Evolutionary conservation across 2,329 filamentous ascomycete genomes (phyloP), one percentile per base, ranked within the genome.

Genomic region (Cladosporium sp.): DNA sequence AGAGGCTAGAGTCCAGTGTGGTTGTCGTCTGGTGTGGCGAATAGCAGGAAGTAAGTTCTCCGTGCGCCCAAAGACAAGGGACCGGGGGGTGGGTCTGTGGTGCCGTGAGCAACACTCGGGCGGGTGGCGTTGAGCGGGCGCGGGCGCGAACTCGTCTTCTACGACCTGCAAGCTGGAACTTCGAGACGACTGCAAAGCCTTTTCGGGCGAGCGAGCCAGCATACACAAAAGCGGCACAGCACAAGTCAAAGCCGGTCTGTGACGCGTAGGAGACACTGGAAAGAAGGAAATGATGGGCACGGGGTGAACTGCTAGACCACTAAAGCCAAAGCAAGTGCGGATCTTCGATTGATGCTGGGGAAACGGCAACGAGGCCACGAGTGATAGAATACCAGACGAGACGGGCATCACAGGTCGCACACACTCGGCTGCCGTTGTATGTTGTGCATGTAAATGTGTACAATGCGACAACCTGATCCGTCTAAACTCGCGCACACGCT

Each of bases 41-140:
- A 28, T 32, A 28, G 58, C 41, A 32, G 24, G 41, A 49, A 51
- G 30, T 26, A 12, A 52, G 8, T 51, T 52, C 59, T 52, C 44
- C 59, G 59, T 54, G 59, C 59, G 28, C 38, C 21, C 44, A 52
- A 36, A 18, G 59, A 52, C 59, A 38, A 62, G 59, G 47, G 59
- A 52, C 59, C 24, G 59, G 61, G 61, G 10, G 30, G 60, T 64
- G 61, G 61, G 61, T 57, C 61, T 14, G 24, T 32, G 49, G 24
- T 47, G 49, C 32, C 21, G 60, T 18, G 21, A 52, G 59, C 28
- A 21, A 32, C 15, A n/a, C 26, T 21, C n/a, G 26, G 26, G 49
- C 49, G 60, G 60, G 32, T 54, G 60, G 59, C 47, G 47, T 36
- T 32, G 49, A 32, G 30, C 30, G 30, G 30, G 30, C 30, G 38